These are phyloP conservation scores for Monosporascus sp. DNA, from an alignment of 2,329 filamentous ascomycete species.

Conservation along the genomic window DNA sequence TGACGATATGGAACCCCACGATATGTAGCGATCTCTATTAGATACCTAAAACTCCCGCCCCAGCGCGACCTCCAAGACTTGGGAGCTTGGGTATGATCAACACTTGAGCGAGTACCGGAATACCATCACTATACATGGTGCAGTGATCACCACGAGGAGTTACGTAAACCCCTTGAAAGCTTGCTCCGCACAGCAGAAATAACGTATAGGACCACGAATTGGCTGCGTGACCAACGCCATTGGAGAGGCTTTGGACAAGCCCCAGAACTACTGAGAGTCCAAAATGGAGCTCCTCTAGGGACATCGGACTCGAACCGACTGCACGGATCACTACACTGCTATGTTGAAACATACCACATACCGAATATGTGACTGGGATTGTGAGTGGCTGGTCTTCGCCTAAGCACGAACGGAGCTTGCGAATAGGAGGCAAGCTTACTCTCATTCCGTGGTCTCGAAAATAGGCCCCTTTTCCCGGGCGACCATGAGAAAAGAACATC, in stretches of 20 bases:
- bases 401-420: background rate
- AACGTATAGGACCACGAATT: no score
- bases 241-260: no score
- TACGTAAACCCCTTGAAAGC: background rate
- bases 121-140: background rate
- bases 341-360: no score
- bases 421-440: background rate
- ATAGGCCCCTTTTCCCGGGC: background rate
- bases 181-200: no score
- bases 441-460: background rate
- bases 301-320: no score
- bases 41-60: no score
- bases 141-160: background rate
- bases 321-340: no score
- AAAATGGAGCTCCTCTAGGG: no score
- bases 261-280: no score
- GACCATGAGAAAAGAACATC: background rate
- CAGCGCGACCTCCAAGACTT: no score
- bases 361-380: background rate
- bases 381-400: background rate
- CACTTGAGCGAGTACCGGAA: background rate
- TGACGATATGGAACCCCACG: background rate
- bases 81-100: background rate
- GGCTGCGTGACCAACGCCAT: no score
- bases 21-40: no score